Evolutionary conservation across 352 stramenopile genomes (phyloP).

Genomic region (Globisporangium takayamanum): DNA sequence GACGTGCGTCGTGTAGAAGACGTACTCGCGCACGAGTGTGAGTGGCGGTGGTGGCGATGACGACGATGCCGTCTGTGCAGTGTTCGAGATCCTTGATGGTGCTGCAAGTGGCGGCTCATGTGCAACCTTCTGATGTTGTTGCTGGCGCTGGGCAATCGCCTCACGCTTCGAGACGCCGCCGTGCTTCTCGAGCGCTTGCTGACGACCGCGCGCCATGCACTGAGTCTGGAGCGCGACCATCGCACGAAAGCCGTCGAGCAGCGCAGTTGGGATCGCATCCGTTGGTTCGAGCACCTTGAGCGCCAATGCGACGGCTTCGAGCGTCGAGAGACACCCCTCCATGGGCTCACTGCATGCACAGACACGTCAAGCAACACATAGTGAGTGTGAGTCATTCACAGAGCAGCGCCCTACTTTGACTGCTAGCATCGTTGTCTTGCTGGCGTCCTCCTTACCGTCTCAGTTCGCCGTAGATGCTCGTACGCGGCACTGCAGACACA

Average conservation of each 20-base stretch:
- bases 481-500: background rate
- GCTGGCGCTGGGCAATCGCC: slow-evolving; percentile 21
- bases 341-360: slow-evolving; percentile 46
- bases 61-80: background rate
- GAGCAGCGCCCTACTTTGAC: background rate
- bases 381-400: background rate
- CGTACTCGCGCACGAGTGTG: slow-evolving; percentile 31
- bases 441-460: slow-evolving; percentile 18
- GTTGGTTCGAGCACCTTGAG: slow-evolving; percentile 36
- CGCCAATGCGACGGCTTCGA: slow-evolving; percentile 57
- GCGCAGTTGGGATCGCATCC: slow-evolving; percentile 15
- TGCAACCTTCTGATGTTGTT: slow-evolving; percentile 5
- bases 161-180: slow-evolving; percentile 35
- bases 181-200: slow-evolving; percentile 27
- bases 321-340: slow-evolving; percentile 63
- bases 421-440: background rate
- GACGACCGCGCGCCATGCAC: slow-evolving; percentile 27
- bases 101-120: too few relatives aligned
- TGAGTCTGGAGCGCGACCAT: slow-evolving; percentile 57
- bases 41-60: background rate
- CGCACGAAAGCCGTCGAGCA: slow-evolving; percentile 37
- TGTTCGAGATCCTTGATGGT: background rate
- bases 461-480: slow-evolving; percentile 64
- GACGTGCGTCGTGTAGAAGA: slow-evolving; percentile 48
- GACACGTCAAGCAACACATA: background rate